Conservation (phyloP, 2,329 filamentous ascomycete genomes). For the Sarocladium kiliense region DNA sequence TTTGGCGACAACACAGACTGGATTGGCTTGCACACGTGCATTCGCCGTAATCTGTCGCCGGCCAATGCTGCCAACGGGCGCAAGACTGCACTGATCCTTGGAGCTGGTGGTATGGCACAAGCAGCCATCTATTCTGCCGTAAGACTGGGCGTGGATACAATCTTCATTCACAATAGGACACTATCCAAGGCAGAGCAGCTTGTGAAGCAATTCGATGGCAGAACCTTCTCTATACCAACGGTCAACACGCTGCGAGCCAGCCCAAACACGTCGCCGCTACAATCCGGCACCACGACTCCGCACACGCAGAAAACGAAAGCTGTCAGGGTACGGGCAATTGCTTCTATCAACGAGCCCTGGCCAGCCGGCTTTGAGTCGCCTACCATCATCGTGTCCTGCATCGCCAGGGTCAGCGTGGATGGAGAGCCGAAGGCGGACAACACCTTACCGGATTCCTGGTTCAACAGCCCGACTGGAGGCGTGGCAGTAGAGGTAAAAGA, state of each 20-base stretch:
- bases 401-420: slow-evolving; percentile 7
- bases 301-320: background rate
- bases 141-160: slow-evolving; percentile 52
- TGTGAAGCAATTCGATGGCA: slow-evolving; percentile 25
- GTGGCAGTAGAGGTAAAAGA: slow-evolving; percentile 40
- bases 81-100: slow-evolving; percentile 35
- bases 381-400: slow-evolving; percentile 15
- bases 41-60: slow-evolving; percentile 55
- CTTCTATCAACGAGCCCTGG: slow-evolving; percentile 13
- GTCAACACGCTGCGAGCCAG: slow-evolving; percentile 10
- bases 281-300: background rate
- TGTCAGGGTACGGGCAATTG: slow-evolving; percentile 21
- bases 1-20: slow-evolving; percentile 65
- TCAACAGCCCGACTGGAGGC: slow-evolving; percentile 52
- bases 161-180: slow-evolving; percentile 55
- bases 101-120: slow-evolving; percentile 33
- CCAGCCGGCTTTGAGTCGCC: slow-evolving; percentile 11
- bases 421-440: slow-evolving; percentile 26
- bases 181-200: slow-evolving; percentile 44
- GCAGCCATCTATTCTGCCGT: slow-evolving; percentile 56
- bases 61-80: slow-evolving; percentile 42
- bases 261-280: slow-evolving; percentile 3
- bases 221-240: background rate
- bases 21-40: slow-evolving; percentile 58
- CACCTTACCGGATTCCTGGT: slow-evolving; percentile 50